Base-by-base conservation (phyloP, 2,329 filamentous ascomycete species). In the Akanthomyces muscarius region DNA sequence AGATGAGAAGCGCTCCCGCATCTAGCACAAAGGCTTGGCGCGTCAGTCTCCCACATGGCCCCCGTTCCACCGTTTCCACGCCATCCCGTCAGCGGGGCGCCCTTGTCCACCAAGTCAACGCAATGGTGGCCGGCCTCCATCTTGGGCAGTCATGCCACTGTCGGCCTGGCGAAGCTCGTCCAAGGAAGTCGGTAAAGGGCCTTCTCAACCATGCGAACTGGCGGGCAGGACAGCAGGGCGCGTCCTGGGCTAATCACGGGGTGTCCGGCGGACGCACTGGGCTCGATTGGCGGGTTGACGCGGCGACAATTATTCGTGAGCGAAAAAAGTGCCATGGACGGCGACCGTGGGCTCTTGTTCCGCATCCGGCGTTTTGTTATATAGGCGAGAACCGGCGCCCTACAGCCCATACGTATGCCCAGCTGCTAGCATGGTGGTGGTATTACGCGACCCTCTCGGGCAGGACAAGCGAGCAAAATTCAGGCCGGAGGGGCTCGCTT, bases 41-140 rank as follows among this genome's bases (percentile, higher is more conserved):
- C 56, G 52, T 18, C 38, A 30, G 51, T 50, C 28, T 56, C 51
- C 25, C 44, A 36, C 42, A 23, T 47, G 41, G 42, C 51, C 44
- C 60, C 60, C 42, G 30, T 50, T 23, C 52, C 50, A 48, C 51
- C 48, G 21, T 60, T 36, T 47, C 47, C 47, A 51, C 47, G 48
- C 45, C 48, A 47, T 53, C 33, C 21, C 25, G 50, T 33, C 60
- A 33, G 60, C 60, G 60, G 60, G 60, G 60, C 60, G 25, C 52
- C 3, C 60, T 62, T 62, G 60, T 52, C 47, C 57, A 60, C 59
- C 51, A 62, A 16, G 52, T 56, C 44, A 45, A 63, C 50, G 44
- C 48, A 38, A 16, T 41, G 38, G 38, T 53, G 55, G 55, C 28
- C 33, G 48, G 62, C 55, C 55, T 63, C 55, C 55, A 52, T 63